Percentiles rank a stretch among this genome's conserved stretches.
Evolutionary conservation across 352 stramenopile genomes (phyloP).

Genomic region (Phytophthora sp.): DNA sequence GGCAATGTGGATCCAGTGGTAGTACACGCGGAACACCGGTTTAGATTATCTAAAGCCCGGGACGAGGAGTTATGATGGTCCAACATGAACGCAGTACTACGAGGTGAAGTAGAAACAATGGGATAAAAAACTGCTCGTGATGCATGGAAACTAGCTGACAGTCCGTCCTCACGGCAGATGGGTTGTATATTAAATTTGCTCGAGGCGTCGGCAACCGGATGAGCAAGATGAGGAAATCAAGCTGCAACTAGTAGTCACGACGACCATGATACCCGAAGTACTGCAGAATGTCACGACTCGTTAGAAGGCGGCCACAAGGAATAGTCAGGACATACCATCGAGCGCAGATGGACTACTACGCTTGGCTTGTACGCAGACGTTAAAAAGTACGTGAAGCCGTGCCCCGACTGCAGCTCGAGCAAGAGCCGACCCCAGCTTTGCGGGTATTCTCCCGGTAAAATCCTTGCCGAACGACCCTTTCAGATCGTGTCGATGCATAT

Average conservation of each 20-base stretch:
- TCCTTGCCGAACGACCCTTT: neutral
- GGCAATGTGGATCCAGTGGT: no score
- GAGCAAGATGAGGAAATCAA: neutral
- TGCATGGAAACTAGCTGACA: slow-evolving; percentile 1
- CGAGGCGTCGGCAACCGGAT: neutral
- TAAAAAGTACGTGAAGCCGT: neutral
- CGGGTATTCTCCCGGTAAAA: neutral
- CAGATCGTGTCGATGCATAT: neutral
- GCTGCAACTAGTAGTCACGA: neutral
- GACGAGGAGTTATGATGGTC: no score
- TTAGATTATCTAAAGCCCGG: no score
- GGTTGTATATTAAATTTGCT: slow-evolving; percentile 6
- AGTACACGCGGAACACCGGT: no score
- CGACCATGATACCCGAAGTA: neutral
- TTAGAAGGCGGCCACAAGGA: neutral
- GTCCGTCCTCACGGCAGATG: slow-evolving; percentile 1
- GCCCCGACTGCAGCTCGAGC: neutral
- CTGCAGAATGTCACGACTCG: neutral
- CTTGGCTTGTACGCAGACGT: neutral
- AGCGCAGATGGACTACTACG: neutral
- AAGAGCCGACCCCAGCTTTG: neutral
- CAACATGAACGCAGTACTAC: slow-evolving; percentile 5
- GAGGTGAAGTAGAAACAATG: neutral
- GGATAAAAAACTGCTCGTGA: neutral
- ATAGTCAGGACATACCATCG: neutral